A percentile compares a stretch with the other conserved stretches of the same genome.
phyloP scores from a whole-genome alignment of 768 basidiomycete genomes.

The Ramaria sp. region DNA sequence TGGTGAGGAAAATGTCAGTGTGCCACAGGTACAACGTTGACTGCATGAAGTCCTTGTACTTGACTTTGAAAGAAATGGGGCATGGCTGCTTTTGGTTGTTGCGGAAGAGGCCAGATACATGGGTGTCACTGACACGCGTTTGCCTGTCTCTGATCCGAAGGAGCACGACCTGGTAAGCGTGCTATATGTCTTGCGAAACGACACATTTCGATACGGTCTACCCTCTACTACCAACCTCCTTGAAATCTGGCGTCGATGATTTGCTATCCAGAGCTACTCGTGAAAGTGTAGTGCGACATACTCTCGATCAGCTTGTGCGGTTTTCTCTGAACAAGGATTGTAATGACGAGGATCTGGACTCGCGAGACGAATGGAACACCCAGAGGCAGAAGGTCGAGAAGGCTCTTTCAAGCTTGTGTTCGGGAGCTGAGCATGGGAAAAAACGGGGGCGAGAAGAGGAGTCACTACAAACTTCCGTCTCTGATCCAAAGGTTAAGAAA shows the following conservation, averaged over 20 bases:
- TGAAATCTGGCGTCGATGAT: conserved; percentile 1
- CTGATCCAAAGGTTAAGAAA: conserved; percentile 13
- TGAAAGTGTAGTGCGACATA: conserved; percentile 9
- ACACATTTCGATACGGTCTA: conserved; percentile 4
- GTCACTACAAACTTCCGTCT: conserved; percentile 11
- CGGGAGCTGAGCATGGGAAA: conserved; percentile 1
- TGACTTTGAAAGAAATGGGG: too few relatives aligned
- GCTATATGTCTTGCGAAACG: neutral
- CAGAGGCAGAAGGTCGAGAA: conserved; percentile 16
- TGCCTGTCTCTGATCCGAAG: too few relatives aligned
- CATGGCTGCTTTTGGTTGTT: too few relatives aligned
- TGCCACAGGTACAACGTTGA: too few relatives aligned
- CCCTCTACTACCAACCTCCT: neutral
- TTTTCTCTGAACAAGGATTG: conserved; percentile 22
- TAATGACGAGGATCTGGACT: conserved; percentile 11
- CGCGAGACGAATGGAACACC: conserved; percentile 16
- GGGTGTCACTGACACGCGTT: too few relatives aligned
- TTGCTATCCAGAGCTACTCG: conserved; percentile 1
- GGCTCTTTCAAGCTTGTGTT: conserved; percentile 14
- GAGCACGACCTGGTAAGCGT: too few relatives aligned
- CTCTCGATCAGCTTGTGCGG: conserved; percentile 18
- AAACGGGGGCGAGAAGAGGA: conserved; percentile 20
- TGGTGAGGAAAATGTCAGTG: too few relatives aligned
- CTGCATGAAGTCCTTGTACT: too few relatives aligned
- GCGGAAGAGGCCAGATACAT: too few relatives aligned